Base-by-base conservation (phyloP, 2,329 filamentous ascomycete genomes). In the Penicillium hordei region DNA sequence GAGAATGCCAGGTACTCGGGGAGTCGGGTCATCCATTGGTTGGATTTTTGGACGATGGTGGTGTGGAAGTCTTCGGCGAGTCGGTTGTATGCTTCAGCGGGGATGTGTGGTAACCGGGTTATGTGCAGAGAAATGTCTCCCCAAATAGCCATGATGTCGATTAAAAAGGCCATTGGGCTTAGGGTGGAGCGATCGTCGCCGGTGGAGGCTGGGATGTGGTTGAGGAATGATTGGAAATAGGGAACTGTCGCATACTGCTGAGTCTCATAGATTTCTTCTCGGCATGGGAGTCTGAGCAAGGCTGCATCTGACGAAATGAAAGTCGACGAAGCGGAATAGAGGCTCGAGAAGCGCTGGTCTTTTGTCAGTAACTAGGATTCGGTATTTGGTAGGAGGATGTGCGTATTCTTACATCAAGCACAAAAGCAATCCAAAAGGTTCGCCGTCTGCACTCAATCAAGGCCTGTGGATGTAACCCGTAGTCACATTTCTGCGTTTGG, bases 391-490 rank as follows among this genome's bases (percentile, higher is more conserved):
- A 23, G 6, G 29, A 43, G 64, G 68, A 63, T 65, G 40, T 38
- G 19, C 4, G 19, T 29, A 51, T 63, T 75, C 80, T 77, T 72
- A 82, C 81, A 73, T 91, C 89, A 71, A 89, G 81, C 64, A 90
- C 76, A 64, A 87, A 89, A 51, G 85, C 82, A 29, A 86, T 84
- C 88, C 88, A 92, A 67, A 90, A 88, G 0, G 87, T 90, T 55
- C 89, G 81, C 61, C 88, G 81, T 59, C 85, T 82, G 65, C 86
- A 87, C 72, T 92, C 89, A 25, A 82, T 81, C 63, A 87, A 82
- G 31, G 83, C 84, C 49, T 74, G 73, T 57, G 78, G 80, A 63
- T 81, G 83, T 61, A 89, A 78, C 21, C 80, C 83, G 66, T 85
- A 86, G 5, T 85, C 84, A 52, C 79, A 82, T 0, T 68, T 66